Percentiles rank a stretch among this genome's conserved stretches.
Evolutionary conservation across 345 rosid species (phyloP).

Genomic region (Excoecaria agallocha): DNA sequence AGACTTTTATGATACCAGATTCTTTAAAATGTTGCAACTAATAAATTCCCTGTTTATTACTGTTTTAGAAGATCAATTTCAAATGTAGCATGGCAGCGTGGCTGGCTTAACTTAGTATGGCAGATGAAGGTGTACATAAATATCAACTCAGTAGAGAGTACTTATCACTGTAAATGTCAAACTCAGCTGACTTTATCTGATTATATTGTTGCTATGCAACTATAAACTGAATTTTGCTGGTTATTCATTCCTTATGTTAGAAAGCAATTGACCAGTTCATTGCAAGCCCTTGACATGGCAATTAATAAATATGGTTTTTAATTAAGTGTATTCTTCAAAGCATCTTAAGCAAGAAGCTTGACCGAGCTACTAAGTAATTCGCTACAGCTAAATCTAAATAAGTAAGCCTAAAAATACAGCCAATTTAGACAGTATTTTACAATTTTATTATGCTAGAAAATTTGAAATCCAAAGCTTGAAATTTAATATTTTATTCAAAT

Average conservation of each 20-base stretch:
- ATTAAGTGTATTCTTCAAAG: background rate
- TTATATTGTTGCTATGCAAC: slow-evolving; percentile 2
- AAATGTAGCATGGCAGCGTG: background rate
- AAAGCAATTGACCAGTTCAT: background rate
- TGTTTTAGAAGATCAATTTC: background rate
- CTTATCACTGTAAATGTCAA: background rate
- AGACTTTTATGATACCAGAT: background rate
- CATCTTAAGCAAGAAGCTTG: background rate
- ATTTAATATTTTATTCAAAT: background rate
- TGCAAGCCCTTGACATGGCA: background rate
- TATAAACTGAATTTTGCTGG: background rate
- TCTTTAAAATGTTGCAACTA: background rate
- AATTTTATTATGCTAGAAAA: background rate
- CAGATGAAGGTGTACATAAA: background rate
- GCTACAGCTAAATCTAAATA: background rate
- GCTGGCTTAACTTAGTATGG: background rate
- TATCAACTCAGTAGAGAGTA: background rate
- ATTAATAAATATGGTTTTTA: background rate
- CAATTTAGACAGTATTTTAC: background rate
- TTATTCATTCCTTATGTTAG: background rate
- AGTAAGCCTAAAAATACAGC: background rate
- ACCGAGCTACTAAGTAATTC: background rate
- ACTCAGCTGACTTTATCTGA: background rate
- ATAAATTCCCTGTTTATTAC: background rate
- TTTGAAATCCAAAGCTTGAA: background rate